Conservation (phyloP, 371 early-diverging fungal species). For the Rhizopus microsporus region DNA sequence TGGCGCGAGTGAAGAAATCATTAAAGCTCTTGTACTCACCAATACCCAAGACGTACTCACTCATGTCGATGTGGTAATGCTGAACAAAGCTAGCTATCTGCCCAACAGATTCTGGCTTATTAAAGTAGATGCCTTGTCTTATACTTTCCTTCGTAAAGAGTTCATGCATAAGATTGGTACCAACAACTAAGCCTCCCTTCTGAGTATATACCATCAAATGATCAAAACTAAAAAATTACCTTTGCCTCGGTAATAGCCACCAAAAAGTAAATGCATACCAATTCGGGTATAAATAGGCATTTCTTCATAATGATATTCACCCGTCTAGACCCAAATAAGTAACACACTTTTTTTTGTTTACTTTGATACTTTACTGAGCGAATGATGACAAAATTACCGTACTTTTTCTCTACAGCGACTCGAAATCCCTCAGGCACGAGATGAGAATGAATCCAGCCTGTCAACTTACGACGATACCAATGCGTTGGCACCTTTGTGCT, state of each 20-base stretch:
- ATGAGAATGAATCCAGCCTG: slow-evolving; percentile 33
- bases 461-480: slow-evolving; percentile 33
- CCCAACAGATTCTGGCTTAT: slow-evolving; percentile 58
- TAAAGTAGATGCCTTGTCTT: slow-evolving; percentile 70
- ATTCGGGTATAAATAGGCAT: slow-evolving; percentile 58
- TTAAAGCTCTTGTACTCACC: slow-evolving; percentile 65
- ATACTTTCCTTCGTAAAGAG: slow-evolving; percentile 53
- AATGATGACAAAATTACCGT: slow-evolving; percentile 48
- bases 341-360: not conserved
- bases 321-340: slow-evolving; percentile 26
- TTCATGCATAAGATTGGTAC: slow-evolving; percentile 46
- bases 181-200: slow-evolving; percentile 32
- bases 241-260: slow-evolving; percentile 39
- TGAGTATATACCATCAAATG: not conserved
- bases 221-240: slow-evolving; percentile 15
- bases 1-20: slow-evolving; percentile 76
- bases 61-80: slow-evolving; percentile 56
- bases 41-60: slow-evolving; percentile 45
- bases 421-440: slow-evolving; percentile 32
- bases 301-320: slow-evolving; percentile 50
- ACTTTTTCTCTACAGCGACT: slow-evolving; percentile 43
- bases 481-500: slow-evolving; percentile 20
- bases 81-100: slow-evolving; percentile 68
- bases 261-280: slow-evolving; percentile 56
- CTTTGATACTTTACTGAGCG: slow-evolving; percentile 36